Conservation (phyloP, 169 alveolate genomes). For the Eimeria praecox region DNA sequence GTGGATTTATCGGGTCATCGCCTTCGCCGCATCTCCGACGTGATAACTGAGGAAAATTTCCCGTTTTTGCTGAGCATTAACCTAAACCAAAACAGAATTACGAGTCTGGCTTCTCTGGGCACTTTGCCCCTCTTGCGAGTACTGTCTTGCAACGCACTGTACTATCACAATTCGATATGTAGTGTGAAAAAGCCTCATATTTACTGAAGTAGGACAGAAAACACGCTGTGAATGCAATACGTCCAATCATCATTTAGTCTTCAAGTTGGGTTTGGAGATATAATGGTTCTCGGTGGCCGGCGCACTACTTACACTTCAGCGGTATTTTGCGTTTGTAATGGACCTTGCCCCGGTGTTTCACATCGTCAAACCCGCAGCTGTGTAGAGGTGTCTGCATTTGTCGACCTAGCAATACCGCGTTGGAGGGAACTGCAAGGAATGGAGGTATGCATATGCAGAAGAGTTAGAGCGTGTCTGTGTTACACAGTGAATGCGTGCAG, state of each 20-base stretch:
- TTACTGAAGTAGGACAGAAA: not conserved
- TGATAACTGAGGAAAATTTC: constrained; percentile 58
- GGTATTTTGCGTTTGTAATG: not conserved
- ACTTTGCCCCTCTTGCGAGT: constrained; percentile 61
- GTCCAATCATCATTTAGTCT: not conserved
- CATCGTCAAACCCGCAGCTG: not conserved
- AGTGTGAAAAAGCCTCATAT: not conserved
- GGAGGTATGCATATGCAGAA: not conserved
- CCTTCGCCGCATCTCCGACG: constrained; percentile 68
- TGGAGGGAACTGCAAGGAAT: not conserved
- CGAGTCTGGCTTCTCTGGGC: constrained; percentile 58
- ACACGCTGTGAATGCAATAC: not conserved
- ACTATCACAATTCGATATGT: not conserved
- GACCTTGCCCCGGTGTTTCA: not conserved
- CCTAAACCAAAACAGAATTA: constrained; percentile 47
- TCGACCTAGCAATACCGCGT: not conserved
- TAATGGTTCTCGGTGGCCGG: not conserved
- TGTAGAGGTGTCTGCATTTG: not conserved
- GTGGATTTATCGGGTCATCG: constrained; percentile 62
- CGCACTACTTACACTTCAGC: not conserved
- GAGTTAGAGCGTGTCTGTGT: not conserved
- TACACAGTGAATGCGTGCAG: constrained; percentile 55
- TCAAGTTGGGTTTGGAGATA: not conserved
- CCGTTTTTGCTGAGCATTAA: constrained; percentile 44
- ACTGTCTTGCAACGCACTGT: not conserved